Base-by-base conservation (phyloP, 1,139 yeast species). In the Wickerhamomyces sp. region DNA sequence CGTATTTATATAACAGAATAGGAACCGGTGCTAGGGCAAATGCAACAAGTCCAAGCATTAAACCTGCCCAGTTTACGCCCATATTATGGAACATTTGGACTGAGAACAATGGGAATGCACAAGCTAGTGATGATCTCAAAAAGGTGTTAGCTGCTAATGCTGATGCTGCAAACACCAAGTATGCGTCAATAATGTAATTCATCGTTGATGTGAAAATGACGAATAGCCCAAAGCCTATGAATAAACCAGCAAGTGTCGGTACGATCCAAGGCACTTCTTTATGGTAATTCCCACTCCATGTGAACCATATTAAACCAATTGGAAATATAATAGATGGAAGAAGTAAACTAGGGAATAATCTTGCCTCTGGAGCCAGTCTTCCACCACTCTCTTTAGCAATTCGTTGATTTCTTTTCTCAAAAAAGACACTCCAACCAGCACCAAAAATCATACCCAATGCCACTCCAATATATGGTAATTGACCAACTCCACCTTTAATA, bases 131-230 rank as follows among this genome's bases (percentile, higher is more conserved):
- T 2, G 87, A 78, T 69, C 89, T 75, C 48, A 82, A 60, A 54
- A 89, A 79, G 0, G 96, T 80, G 58, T 87, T 87, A 13, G 84
- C 96, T 5, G 97, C 96, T 50, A 89, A 69, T 1, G 96, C 96
- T 20, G 95, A 83, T 6, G 96, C 96, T 5, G 96, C 95, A 55
- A 81, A 79, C 43, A 79, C 60, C 47, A 86, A 68, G 58, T 88
- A 89, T 29, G 85, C 69, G 59, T 89, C 96, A 54, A 88, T 81
- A 52, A 88, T 74, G 60, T 88, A 88, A 58, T 81, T 85, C 55
- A 88, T 65, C 43, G 88, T 76, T 13, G 95, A 82, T 51, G 84
- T 70, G 71, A 88, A 87, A 46, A 88, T 81, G 38, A 83, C 70
- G 54, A 87, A 67, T 48, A 87, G 66, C 21, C 95, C 95, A 51